A percentile compares a stretch with the other conserved stretches of the same genome.
Conservation (phyloP, 345 rosid species). For the Aethionema arabicum region DNA sequence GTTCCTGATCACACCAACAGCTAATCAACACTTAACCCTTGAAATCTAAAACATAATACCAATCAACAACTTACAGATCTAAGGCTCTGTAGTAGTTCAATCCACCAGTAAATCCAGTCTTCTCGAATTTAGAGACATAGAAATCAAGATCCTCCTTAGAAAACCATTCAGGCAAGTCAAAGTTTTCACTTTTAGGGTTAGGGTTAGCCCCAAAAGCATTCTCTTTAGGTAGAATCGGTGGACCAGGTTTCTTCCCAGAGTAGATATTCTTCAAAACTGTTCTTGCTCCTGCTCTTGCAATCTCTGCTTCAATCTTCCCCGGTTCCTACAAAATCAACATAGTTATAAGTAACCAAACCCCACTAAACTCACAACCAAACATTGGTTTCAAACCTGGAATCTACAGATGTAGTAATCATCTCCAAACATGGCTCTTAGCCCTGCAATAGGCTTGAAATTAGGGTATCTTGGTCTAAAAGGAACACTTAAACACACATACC, state of each 20-base stretch:
- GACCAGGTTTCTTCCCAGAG: conserved; percentile 46
- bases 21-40: neutral
- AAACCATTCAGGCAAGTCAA: conserved; percentile 61
- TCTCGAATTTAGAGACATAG: conserved; percentile 43
- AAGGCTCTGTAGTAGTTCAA: conserved; percentile 79
- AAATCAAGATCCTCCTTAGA: conserved; percentile 59
- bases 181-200: conserved; percentile 15
- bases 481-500: conserved; percentile 59
- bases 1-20: conserved; percentile 40
- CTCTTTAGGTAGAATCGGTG: conserved; percentile 50
- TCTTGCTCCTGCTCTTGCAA: conserved; percentile 40
- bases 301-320: conserved; percentile 58
- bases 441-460: conserved; percentile 48
- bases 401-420: conserved; percentile 85
- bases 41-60: neutral
- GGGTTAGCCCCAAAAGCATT: conserved; percentile 35
- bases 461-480: conserved; percentile 73
- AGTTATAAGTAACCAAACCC: neutral
- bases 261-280: conserved; percentile 44
- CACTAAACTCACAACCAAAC: neutral
- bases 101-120: conserved; percentile 67
- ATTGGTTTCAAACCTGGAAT: conserved; percentile 57
- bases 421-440: conserved; percentile 56
- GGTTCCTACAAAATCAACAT: conserved; percentile 46
- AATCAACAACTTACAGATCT: conserved; percentile 48